Evolutionary conservation across 1,284 basidiomycete genomes (phyloP), one percentile per base, ranked within the genome.

Genomic region (Hemileia vastatrix): DNA sequence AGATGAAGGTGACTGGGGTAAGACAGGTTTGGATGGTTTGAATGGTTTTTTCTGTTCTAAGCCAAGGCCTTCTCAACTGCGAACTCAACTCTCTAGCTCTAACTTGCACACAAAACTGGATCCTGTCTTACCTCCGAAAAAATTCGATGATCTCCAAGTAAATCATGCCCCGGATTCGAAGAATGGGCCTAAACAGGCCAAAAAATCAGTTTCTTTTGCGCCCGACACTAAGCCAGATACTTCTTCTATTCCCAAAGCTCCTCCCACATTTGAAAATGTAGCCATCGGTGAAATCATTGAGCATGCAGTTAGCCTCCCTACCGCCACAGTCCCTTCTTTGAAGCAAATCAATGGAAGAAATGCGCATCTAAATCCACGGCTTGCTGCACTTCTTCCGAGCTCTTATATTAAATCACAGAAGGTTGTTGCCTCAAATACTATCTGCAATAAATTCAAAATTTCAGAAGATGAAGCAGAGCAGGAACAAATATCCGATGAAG

Each of bases 131-230:
- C 24, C 9, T n/a, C 36, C 23, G 33, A 47, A 48, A 13, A 6
- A 13, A 57, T 48, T 15, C 43, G 36, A 24, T 23, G 27, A 45
- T 2, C 18, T 21, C 55, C 15, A 48, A 48, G 19, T n/a, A 48
- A 19, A 13, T n/a, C n/a, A n/a, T n/a, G n/a, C n/a, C n/a, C 8
- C 8, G 47, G 21, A 48, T 48, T 48, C 8, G 3, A 48, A 48
- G 3, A 48, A 48, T n/a, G 11, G 13, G 21, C 21, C 1, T 9
- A 48, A 19, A 48, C 8, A 8, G 11, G 19, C 27, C 3, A 62
- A 62, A 27, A 62, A 62, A 36, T 62, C 60, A 13, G 60, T 62
- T 32, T 48, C 31, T 18, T 62, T 62, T 62, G 53, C 60, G 27
- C 52, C 52, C 21, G 60, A 62, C 36, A 49, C 60, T 48, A 23